Conservation (phyloP, 257 asterid species). For the Mentha longifolia region DNA sequence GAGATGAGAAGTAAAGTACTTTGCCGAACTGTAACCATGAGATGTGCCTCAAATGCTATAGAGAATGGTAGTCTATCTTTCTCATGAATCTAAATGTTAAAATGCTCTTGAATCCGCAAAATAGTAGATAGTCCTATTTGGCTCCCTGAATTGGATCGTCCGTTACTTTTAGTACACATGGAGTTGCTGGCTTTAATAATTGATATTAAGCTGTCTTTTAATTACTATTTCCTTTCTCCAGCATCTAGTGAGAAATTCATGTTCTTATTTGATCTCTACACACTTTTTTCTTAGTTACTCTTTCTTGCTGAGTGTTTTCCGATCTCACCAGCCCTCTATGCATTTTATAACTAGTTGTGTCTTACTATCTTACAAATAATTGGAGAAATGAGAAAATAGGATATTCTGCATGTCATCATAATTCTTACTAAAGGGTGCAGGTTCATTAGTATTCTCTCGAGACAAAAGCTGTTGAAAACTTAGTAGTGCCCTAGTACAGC, state of each 20-base stretch:
- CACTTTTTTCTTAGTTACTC: background rate
- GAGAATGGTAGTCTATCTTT: conserved; percentile 67
- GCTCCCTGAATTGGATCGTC: background rate
- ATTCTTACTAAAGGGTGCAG: background rate
- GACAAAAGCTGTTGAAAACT: too few relatives aligned
- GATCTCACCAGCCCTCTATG: too few relatives aligned
- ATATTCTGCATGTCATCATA: too few relatives aligned
- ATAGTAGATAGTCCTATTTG: background rate
- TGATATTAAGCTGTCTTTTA: background rate
- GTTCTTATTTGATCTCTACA: background rate
- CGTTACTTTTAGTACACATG: conserved; percentile 1
- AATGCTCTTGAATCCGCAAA: background rate
- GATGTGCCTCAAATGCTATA: conserved; percentile 91
- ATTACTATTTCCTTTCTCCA: conserved; percentile 4
- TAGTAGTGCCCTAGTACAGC: too few relatives aligned
- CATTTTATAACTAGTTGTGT: too few relatives aligned
- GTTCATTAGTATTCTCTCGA: background rate
- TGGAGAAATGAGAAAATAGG: too few relatives aligned
- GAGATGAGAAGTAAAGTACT: conserved; percentile 77
- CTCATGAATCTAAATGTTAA: background rate
- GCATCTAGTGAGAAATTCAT: background rate
- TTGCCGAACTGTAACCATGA: conserved; percentile 83
- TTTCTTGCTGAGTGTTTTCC: background rate
- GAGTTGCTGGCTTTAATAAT: conserved; percentile 2
- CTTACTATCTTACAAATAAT: too few relatives aligned